phyloP scores from a whole-genome alignment of 2,329 filamentous ascomycete genomes.

The Fusarium acutatum region DNA sequence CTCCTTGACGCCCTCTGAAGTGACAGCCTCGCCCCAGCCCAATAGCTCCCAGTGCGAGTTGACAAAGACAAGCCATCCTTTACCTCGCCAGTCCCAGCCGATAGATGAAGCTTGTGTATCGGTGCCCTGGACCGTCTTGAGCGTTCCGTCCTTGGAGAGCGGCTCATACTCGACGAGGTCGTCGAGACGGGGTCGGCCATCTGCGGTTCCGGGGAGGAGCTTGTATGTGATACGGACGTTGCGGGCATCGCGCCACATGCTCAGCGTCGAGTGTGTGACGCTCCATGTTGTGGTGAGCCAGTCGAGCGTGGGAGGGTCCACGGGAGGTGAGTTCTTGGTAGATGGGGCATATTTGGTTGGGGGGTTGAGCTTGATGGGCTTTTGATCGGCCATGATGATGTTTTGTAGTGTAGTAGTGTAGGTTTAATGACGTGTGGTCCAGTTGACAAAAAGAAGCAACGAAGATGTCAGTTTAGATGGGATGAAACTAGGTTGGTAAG shows the following conservation, averaged over 20 bases:
- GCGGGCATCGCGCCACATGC: constrained; percentile 82
- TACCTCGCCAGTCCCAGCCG: constrained; percentile 81
- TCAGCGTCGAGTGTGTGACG: constrained; percentile 78
- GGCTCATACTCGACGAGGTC: constrained; percentile 78
- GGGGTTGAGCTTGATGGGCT: constrained; percentile 40
- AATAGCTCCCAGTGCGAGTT: constrained; percentile 83
- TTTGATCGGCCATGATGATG: constrained; percentile 25
- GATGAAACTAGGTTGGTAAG: neutral
- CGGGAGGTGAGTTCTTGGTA: constrained; percentile 41
- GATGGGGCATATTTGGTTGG: constrained; percentile 60
- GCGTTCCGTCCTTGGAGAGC: constrained; percentile 54
- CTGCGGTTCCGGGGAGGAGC: constrained; percentile 53
- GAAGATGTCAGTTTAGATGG: neutral
- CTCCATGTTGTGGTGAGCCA: constrained; percentile 75
- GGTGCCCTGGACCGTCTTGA: constrained; percentile 71
- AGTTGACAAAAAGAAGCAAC: neutral
- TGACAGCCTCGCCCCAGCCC: constrained; percentile 70
- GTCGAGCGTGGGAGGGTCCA: constrained; percentile 57
- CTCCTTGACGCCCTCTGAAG: constrained; percentile 54
- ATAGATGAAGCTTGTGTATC: constrained; percentile 58
- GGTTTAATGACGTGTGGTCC: neutral
- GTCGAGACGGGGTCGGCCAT: constrained; percentile 63
- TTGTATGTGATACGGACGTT: constrained; percentile 85
- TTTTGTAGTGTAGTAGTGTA: neutral
- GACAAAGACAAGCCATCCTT: constrained; percentile 76